phyloP scores from a whole-genome alignment of 202 grass and related monocot genomes.

The Hordeum pubiflorum region DNA sequence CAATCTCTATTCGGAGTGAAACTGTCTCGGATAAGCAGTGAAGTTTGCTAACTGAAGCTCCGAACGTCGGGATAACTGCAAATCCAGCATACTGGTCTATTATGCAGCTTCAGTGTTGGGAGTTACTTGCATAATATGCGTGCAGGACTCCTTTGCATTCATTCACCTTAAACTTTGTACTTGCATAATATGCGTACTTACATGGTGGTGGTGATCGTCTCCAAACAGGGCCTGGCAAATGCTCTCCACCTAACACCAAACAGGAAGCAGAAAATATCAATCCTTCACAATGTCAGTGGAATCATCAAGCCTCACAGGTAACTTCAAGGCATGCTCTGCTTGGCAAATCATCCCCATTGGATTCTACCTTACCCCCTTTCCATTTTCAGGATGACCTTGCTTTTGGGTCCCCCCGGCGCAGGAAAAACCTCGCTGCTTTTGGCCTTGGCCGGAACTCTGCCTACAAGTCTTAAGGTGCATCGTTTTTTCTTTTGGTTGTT shows the following conservation, averaged over 20 bases:
- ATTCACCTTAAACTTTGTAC: background rate
- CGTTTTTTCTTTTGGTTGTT: background rate
- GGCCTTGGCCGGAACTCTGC: constrained; percentile 46
- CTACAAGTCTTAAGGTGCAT: constrained; percentile 33
- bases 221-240: constrained; percentile 35
- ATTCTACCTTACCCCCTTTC: background rate
- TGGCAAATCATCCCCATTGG: background rate
- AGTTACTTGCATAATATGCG: background rate
- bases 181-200: background rate
- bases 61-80: background rate
- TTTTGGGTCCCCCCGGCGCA: constrained; percentile 44
- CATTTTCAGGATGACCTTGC: constrained; percentile 52
- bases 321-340: background rate
- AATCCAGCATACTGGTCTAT: background rate
- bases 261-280: constrained; percentile 45
- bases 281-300: constrained; percentile 58
- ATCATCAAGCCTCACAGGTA: constrained; percentile 75
- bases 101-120: background rate
- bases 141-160: background rate
- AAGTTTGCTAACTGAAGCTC: background rate
- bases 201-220: background rate
- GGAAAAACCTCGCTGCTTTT: constrained; percentile 53
- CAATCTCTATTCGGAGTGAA: background rate
- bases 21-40: background rate
- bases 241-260: constrained; percentile 38